Evolutionary conservation across 768 basidiomycete species (phyloP).

Genomic region (Xerocomellus chrysenteron): DNA sequence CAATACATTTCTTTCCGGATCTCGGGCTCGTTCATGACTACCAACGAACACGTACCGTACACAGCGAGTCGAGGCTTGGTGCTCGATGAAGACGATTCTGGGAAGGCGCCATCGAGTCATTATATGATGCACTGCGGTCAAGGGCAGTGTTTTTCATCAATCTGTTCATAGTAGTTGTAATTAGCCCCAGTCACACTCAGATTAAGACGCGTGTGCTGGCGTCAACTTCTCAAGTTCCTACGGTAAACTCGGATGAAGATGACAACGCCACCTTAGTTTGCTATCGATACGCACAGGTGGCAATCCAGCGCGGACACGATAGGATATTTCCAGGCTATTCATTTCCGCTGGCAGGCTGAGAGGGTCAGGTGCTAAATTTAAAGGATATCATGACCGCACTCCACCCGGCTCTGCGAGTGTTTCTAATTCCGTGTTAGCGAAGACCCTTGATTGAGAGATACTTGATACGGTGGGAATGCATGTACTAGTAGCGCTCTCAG

Average conservation of each 20-base stretch:
- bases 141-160: not conserved
- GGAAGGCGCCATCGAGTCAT: not conserved
- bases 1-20: not conserved
- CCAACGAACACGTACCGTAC: too few species aligned
- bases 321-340: conserved; percentile 1
- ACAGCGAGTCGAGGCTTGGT: too few species aligned
- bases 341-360: conserved; percentile 15
- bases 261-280: not conserved
- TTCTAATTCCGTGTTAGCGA: conserved; percentile 7
- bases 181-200: not conserved
- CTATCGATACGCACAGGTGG: not conserved
- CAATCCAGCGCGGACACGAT: not conserved
- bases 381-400: conserved; percentile 7
- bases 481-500: not conserved
- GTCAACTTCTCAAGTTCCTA: not conserved
- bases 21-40: not conserved
- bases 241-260: too few species aligned
- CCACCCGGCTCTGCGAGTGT: not conserved
- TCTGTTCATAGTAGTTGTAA: not conserved
- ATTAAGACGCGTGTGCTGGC: not conserved
- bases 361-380: conserved; percentile 9
- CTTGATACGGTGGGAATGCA: conserved; percentile 22
- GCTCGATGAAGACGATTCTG: too few species aligned
- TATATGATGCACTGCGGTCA: not conserved
- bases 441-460: conserved; percentile 4